These are phyloP conservation scores for Glycyrrhiza uralensis DNA, from an alignment of 306 rosid genomes.

Conservation along the genomic window DNA sequence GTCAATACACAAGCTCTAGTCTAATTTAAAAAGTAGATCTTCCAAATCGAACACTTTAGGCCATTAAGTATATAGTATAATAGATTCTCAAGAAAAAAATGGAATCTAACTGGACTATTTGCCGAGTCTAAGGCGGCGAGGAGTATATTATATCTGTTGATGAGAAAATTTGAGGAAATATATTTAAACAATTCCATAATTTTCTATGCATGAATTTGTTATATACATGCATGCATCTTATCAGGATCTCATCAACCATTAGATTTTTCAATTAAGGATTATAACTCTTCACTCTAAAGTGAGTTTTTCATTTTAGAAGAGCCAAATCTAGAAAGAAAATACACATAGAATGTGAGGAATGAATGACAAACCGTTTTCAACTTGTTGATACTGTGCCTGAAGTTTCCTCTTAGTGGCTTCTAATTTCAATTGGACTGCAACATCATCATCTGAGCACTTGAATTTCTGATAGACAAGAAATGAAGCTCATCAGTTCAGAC, in stretches of 20 bases:
- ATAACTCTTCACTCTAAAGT: neutral
- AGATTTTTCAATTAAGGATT: neutral
- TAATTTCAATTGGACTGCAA: conserved; percentile 43
- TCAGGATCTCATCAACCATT: neutral
- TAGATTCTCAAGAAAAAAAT: no score
- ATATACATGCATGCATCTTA: neutral
- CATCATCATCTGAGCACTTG: conserved; percentile 50
- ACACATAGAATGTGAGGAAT: neutral
- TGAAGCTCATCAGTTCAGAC: conserved; percentile 26
- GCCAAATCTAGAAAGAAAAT: neutral
- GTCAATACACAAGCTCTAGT: neutral
- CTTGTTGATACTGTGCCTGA: conserved; percentile 88
- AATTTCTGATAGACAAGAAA: conserved; percentile 39
- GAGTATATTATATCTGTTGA: no score
- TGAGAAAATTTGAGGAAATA: neutral
- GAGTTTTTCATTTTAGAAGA: no score
- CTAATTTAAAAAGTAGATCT: neutral
- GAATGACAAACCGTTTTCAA: conserved; percentile 57
- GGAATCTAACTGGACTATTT: no score
- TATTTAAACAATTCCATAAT: no score
- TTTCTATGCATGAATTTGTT: no score
- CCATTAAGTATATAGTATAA: neutral
- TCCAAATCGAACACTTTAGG: neutral
- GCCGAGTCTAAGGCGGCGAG: no score
- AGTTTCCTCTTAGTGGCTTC: conserved; percentile 83